These are phyloP conservation scores for Candida easanensis DNA, from an alignment of 805 yeast species.

Conservation along the genomic window DNA sequence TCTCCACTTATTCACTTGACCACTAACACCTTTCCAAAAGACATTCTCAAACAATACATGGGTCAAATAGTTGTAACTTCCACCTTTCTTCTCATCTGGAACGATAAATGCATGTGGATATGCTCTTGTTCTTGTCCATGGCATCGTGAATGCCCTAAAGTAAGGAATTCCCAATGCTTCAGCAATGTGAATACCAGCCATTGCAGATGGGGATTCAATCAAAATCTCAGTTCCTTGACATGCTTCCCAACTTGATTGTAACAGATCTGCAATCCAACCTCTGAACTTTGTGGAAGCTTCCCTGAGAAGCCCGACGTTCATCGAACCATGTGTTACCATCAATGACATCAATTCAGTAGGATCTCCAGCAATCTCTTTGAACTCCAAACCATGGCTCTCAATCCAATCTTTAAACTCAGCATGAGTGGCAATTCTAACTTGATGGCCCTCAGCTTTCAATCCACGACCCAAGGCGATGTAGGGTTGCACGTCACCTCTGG, in stretches of 20 bases:
- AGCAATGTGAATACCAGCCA: conserved; percentile 94
- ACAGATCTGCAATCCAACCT: conserved; percentile 77
- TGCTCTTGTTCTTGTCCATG: conserved; percentile 94
- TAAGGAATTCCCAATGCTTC: conserved; percentile 89
- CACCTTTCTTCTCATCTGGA: conserved; percentile 91
- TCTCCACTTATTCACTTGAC: conserved; percentile 88
- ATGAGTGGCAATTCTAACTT: conserved; percentile 83
- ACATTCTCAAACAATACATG: conserved; percentile 91
- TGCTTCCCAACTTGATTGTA: conserved; percentile 78
- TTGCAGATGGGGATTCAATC: conserved; percentile 94
- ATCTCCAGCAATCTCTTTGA: conserved; percentile 81
- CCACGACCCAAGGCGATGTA: conserved; percentile 88
- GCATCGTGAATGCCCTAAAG: conserved; percentile 96
- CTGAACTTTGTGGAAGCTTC: conserved; percentile 81
- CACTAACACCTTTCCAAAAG: conserved; percentile 88
- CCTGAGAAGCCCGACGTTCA: conserved; percentile 75
- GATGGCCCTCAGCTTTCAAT: conserved; percentile 75
- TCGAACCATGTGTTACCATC: conserved; percentile 88
- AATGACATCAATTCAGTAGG: conserved; percentile 89
- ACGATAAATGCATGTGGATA: conserved; percentile 96
- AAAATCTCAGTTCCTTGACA: conserved; percentile 78
- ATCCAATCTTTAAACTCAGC: conserved; percentile 79
- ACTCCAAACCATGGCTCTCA: conserved; percentile 59
- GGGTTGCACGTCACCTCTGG: conserved; percentile 97
- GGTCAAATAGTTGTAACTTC: conserved; percentile 87